phyloP scores from a whole-genome alignment of 2,329 filamentous ascomycete genomes.

The Eutypa lata region DNA sequence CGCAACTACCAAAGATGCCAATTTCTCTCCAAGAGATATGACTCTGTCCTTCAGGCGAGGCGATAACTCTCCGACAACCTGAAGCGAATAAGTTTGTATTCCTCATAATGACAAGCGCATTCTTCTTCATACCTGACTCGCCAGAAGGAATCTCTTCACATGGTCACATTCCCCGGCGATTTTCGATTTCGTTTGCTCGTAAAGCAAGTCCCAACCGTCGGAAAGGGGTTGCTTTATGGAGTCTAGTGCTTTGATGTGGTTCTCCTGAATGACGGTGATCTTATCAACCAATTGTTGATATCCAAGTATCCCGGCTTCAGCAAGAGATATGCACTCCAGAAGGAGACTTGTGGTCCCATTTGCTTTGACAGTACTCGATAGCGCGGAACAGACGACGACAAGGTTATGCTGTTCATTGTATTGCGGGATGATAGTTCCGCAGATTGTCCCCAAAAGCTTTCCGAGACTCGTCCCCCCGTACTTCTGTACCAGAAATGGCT shows the following conservation, averaged over 20 bases:
- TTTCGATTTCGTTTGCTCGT: slow-evolving; percentile 35
- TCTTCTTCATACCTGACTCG: slow-evolving; percentile 40
- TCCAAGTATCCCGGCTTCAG: slow-evolving; percentile 14
- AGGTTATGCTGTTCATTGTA: slow-evolving; percentile 41
- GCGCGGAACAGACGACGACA: slow-evolving; percentile 55
- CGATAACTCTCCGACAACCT: slow-evolving; percentile 46
- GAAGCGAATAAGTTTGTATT: slow-evolving; percentile 12
- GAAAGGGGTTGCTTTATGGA: slow-evolving; percentile 14
- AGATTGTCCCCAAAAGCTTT: slow-evolving; percentile 52
- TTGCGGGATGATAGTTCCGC: slow-evolving; percentile 23
- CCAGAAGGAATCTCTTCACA: slow-evolving; percentile 47
- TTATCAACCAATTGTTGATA: slow-evolving; percentile 40
- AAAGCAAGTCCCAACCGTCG: slow-evolving; percentile 17
- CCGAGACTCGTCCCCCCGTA: slow-evolving; percentile 59
- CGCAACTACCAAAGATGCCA: neutral
- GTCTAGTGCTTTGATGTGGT: slow-evolving; percentile 42
- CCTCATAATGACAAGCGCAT: neutral
- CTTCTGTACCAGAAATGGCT: slow-evolving; percentile 57
- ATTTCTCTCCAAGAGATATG: neutral
- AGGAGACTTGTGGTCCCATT: slow-evolving; percentile 51
- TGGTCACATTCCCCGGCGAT: slow-evolving; percentile 47
- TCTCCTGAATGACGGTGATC: slow-evolving; percentile 46
- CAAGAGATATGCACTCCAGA: slow-evolving; percentile 29
- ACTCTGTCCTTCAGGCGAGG: slow-evolving; percentile 8
- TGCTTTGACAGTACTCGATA: slow-evolving; percentile 50